A percentile compares a stretch with the other conserved stretches of the same genome.
Evolutionary conservation across 192 early-diverging fungal genomes (phyloP).

Genomic region (Backusella sp.): DNA sequence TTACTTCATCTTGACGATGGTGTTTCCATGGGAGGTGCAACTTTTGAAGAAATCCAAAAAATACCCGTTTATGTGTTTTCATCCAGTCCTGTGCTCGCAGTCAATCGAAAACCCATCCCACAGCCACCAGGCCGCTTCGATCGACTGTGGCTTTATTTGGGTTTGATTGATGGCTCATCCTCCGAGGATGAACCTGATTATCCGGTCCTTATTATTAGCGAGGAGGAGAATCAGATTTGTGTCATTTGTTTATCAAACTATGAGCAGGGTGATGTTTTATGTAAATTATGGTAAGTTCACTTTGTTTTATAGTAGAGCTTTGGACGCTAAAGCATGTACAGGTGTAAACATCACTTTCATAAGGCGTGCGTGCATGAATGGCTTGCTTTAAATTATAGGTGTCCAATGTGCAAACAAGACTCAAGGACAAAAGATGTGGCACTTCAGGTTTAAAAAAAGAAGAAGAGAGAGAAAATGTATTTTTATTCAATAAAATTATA

Average conservation of each 20-base stretch:
- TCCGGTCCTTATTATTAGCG: conserved; percentile 23
- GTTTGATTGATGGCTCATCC: not conserved
- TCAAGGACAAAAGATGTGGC: conserved; percentile 37
- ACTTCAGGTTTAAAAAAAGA: conserved; percentile 1
- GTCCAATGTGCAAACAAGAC: conserved; percentile 75
- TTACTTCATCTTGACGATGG: conserved; percentile 52
- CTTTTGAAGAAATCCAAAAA: conserved; percentile 61
- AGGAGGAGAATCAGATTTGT: conserved; percentile 48
- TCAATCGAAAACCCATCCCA: not conserved
- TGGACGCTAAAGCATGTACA: not conserved
- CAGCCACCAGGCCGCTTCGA: conserved; percentile 3
- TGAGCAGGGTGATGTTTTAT: conserved; percentile 71
- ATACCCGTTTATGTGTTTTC: conserved; percentile 67
- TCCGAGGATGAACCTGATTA: conserved; percentile 11
- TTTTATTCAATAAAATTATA: conserved; percentile 16
- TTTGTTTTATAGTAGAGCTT: not conserved
- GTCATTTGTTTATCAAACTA: conserved; percentile 79
- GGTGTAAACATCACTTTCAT: conserved; percentile 78
- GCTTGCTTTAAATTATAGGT: conserved; percentile 70
- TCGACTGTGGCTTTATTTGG: conserved; percentile 17
- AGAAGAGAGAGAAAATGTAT: not conserved
- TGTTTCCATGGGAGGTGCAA: conserved; percentile 63
- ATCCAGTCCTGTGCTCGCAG: not conserved
- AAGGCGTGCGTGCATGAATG: conserved; percentile 81
- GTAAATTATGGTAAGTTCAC: conserved; percentile 52